phyloP scores from a whole-genome alignment of 163 green algal genomes.

The Scenedesmus sp. region DNA sequence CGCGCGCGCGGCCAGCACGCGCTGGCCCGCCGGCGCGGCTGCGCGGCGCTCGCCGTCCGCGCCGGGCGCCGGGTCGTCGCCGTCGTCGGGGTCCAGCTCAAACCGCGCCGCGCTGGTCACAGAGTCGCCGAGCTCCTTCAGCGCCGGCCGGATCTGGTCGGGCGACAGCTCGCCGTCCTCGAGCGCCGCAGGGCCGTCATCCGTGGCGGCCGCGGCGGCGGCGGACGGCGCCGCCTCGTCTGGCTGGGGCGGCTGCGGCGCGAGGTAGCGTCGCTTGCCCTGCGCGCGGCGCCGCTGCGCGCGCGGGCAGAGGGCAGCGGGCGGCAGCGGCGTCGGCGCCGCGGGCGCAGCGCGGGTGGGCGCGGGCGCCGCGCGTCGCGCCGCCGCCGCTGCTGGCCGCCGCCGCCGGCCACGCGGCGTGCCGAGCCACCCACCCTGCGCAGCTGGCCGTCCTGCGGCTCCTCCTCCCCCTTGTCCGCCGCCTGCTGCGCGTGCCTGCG shows the following conservation, averaged over 20 bases:
- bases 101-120: slow-evolving; percentile 35
- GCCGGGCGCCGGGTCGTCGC: not conserved
- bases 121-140: slow-evolving; percentile 34
- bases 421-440: too few relatives aligned
- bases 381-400: too few relatives aligned
- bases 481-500: too few relatives aligned
- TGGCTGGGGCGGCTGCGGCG: not conserved
- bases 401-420: too few relatives aligned
- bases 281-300: slow-evolving; percentile 3
- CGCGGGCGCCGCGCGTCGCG: too few relatives aligned
- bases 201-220: not conserved
- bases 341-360: too few relatives aligned
- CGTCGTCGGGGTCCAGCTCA: slow-evolving; percentile 21
- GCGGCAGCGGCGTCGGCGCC: too few relatives aligned
- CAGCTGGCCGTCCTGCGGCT: too few relatives aligned
- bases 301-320: too few relatives aligned
- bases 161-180: not conserved
- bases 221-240: not conserved
- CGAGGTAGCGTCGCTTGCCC: slow-evolving; percentile 31
- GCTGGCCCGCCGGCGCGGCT: not conserved
- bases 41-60: not conserved
- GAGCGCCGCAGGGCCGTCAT: not conserved
- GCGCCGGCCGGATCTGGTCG: slow-evolving; percentile 24
- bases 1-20: slow-evolving; percentile 13
- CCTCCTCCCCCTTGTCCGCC: too few relatives aligned